phyloP scores from a whole-genome alignment of 2,329 filamentous ascomycete genomes.

The Atkinsonella texensis region DNA sequence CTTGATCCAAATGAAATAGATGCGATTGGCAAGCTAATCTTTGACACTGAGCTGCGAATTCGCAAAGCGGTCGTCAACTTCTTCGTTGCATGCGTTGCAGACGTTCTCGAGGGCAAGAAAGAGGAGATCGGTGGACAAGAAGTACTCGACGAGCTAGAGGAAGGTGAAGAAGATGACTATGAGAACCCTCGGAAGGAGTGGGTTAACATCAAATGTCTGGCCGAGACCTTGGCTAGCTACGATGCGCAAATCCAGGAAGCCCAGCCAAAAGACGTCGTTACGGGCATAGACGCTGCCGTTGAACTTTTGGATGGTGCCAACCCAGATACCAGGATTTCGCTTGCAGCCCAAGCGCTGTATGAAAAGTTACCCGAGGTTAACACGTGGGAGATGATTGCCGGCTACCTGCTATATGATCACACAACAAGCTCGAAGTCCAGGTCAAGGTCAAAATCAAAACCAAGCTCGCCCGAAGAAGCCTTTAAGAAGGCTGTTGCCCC shows the following conservation, averaged over 20 bases:
- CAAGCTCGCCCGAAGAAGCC: conserved; percentile 41
- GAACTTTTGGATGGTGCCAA: conserved; percentile 50
- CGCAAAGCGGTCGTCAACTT: conserved; percentile 84
- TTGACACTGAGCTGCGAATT: conserved; percentile 73
- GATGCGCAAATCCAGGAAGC: conserved; percentile 57
- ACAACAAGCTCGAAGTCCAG: conserved; percentile 48
- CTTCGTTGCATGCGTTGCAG: conserved; percentile 77
- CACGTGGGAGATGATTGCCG: conserved; percentile 79
- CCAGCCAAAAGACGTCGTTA: conserved; percentile 30
- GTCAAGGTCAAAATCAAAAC: conserved; percentile 38
- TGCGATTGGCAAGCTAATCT: conserved; percentile 73
- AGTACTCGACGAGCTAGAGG: conserved; percentile 61
- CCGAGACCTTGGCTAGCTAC: conserved; percentile 71
- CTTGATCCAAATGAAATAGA: conserved; percentile 89
- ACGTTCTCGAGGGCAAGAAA: conserved; percentile 65
- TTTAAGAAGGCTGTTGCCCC: conserved; percentile 66
- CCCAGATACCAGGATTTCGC: conserved; percentile 69
- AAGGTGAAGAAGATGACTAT: conserved; percentile 62
- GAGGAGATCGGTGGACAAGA: conserved; percentile 79
- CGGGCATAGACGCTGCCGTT: conserved; percentile 37
- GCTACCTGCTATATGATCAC: conserved; percentile 88
- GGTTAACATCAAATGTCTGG: conserved; percentile 85
- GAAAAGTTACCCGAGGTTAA: conserved; percentile 69
- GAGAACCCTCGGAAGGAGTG: conserved; percentile 68
- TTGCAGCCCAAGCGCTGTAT: conserved; percentile 77